Conservation (phyloP, 495 filamentous ascomycete genomes). For the Neurospora terricola region DNA sequence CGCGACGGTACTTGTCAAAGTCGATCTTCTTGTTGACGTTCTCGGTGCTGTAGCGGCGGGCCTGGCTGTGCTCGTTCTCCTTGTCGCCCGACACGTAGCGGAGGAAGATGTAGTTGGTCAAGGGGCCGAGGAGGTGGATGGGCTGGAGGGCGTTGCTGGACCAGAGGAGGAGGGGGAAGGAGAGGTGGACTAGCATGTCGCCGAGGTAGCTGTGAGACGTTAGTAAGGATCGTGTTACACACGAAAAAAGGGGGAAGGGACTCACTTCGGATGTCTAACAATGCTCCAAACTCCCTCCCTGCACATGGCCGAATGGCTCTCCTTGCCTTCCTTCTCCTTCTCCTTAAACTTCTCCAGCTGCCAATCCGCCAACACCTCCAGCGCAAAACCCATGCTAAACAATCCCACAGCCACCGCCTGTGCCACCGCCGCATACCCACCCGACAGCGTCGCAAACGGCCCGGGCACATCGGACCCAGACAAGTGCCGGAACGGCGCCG, state of each 20-base stretch:
- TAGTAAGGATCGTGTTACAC: too few species aligned
- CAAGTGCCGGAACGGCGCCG: slow-evolving; percentile 38
- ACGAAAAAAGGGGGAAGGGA: not conserved
- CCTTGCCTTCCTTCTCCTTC: slow-evolving; percentile 8
- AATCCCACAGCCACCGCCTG: slow-evolving; percentile 42
- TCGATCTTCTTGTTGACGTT: slow-evolving; percentile 41
- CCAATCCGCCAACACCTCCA: slow-evolving; percentile 45
- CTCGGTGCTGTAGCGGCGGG: slow-evolving; percentile 34
- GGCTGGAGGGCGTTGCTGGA: slow-evolving; percentile 42
- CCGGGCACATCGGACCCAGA: slow-evolving; percentile 6
- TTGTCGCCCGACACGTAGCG: slow-evolving; percentile 45
- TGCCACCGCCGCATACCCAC: slow-evolving; percentile 10
- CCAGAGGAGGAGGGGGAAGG: slow-evolving; percentile 41
- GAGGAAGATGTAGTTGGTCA: slow-evolving; percentile 49
- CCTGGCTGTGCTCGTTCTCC: slow-evolving; percentile 42
- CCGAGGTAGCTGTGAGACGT: slow-evolving; percentile 41
- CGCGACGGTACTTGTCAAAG: slow-evolving; percentile 34
- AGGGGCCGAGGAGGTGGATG: slow-evolving; percentile 40
- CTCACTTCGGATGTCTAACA: slow-evolving; percentile 52
- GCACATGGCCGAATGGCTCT: slow-evolving; percentile 23
- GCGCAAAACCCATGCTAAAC: slow-evolving; percentile 42
- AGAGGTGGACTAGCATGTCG: slow-evolving; percentile 44
- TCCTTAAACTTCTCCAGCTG: slow-evolving; percentile 37
- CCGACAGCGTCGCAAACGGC: not conserved
- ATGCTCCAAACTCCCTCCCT: slow-evolving; percentile 49